Conservation (phyloP, 176 grass and related monocot genomes). For the Oryza nivara region DNA sequence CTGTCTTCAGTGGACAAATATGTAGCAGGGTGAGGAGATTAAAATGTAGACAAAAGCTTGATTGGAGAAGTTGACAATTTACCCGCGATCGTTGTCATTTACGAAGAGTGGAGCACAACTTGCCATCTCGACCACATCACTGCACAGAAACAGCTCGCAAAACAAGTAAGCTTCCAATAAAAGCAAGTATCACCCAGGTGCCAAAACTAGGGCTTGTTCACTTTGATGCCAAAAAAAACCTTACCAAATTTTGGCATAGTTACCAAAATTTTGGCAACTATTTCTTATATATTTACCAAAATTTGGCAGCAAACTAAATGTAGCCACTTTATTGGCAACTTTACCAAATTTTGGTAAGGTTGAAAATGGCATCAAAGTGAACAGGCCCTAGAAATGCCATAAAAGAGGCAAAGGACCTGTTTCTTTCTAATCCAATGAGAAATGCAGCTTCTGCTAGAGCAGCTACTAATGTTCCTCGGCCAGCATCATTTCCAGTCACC, state of each 20-base stretch:
- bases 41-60: neutral
- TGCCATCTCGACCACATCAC: slow-evolving; percentile 94
- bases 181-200: slow-evolving; percentile 4
- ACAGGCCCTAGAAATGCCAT: neutral
- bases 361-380: too few species aligned
- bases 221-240: too few species aligned
- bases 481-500: slow-evolving; percentile 91
- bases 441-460: slow-evolving; percentile 92
- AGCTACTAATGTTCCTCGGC: slow-evolving; percentile 85
- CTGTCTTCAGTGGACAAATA: neutral
- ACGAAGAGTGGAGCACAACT: slow-evolving; percentile 93
- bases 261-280: too few species aligned
- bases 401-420: slow-evolving; percentile 69
- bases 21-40: slow-evolving; percentile 21
- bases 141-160: slow-evolving; percentile 50
- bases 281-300: too few species aligned
- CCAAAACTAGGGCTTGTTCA: slow-evolving; percentile 7
- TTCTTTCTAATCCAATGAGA: slow-evolving; percentile 92
- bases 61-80: slow-evolving; percentile 23
- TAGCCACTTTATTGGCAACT: too few species aligned
- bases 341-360: too few species aligned
- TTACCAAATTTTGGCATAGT: too few species aligned
- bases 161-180: slow-evolving; percentile 21
- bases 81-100: slow-evolving; percentile 86
- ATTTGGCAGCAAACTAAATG: too few species aligned